Conservation (phyloP, 495 filamentous ascomycete species). For the Pseudotulostoma volvatum region DNA sequence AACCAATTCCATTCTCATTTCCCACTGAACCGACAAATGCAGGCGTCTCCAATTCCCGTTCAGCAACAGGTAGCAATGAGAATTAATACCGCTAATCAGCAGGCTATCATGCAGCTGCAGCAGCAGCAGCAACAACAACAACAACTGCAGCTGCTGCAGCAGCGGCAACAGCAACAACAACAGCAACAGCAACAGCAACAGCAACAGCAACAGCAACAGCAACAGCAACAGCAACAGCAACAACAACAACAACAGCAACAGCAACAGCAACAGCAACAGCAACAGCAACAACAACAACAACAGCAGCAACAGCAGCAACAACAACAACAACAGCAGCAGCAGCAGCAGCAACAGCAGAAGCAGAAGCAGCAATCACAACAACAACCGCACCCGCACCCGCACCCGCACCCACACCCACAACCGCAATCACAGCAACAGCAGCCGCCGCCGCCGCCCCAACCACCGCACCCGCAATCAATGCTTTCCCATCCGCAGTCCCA, state of each 20-base stretch:
- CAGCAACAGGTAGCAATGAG: conserved; percentile 30
- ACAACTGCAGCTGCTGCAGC: conserved; percentile 16
- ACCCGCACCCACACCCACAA: conserved; percentile 16
- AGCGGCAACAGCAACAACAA: conserved; percentile 3
- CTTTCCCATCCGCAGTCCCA: conserved; percentile 14
- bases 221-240: conserved; percentile 4
- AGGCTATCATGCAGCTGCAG: conserved; percentile 23
- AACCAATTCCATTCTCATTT: conserved; percentile 27
- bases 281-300: conserved; percentile 14
- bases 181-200: conserved; percentile 28
- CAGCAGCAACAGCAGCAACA: conserved; percentile 9
- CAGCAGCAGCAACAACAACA: conserved; percentile 23
- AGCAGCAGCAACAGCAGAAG: conserved; percentile 19
- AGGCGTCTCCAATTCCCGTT: conserved; percentile 32
- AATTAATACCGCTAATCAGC: conserved; percentile 29
- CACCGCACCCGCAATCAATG: too few relatives aligned
- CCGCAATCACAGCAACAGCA: conserved; percentile 13
- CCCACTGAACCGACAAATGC: conserved; percentile 37
- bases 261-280: conserved; percentile 21
- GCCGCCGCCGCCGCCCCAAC: too few relatives aligned
- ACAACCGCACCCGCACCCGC: conserved; percentile 13
- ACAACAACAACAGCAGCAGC: conserved; percentile 26
- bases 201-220: conserved; percentile 19
- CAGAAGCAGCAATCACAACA: conserved; percentile 7
- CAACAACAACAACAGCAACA: conserved; percentile 21